Percentiles rank a stretch among this genome's conserved stretches.
Evolutionary conservation across 192 early-diverging fungal species (phyloP).

Genomic region (Linnemannia zychae): DNA sequence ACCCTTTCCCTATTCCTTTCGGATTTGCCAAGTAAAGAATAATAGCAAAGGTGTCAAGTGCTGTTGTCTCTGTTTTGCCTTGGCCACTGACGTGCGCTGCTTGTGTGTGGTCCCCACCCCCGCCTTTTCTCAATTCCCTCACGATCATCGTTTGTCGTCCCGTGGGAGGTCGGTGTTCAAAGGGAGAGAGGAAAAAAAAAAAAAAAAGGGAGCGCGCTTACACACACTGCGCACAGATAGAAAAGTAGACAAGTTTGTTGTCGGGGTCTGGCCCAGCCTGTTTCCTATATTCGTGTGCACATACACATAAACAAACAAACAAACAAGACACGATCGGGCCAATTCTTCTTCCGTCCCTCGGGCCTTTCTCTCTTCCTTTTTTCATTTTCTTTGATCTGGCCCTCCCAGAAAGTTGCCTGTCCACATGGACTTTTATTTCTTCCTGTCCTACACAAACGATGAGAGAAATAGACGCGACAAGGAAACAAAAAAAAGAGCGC

Average conservation of each 20-base stretch:
- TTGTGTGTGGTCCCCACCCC: no score
- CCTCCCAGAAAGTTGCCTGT: neutral
- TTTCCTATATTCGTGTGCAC: no score
- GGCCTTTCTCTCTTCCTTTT: neutral
- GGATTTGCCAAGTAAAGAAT: no score
- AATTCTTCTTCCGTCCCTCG: constrained; percentile 6
- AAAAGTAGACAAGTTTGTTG: neutral
- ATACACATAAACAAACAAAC: neutral
- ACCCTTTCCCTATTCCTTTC: neutral
- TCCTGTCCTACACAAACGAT: neutral
- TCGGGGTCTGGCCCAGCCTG: no score
- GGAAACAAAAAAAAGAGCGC: no score
- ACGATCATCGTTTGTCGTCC: neutral
- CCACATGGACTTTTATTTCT: neutral
- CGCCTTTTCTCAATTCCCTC: neutral
- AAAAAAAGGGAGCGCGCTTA: no score
- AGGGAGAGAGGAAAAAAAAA: neutral
- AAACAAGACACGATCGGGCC: neutral
- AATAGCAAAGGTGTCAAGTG: no score
- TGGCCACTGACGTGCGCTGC: no score
- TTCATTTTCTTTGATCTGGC: neutral
- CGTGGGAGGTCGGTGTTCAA: neutral
- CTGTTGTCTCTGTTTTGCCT: no score
- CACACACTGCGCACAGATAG: neutral
- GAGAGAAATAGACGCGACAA: no score